A percentile compares a stretch with the other conserved stretches of the same genome.
phyloP scores from a whole-genome alignment of 495 filamentous ascomycete genomes.

The Entonaema liquescens region DNA sequence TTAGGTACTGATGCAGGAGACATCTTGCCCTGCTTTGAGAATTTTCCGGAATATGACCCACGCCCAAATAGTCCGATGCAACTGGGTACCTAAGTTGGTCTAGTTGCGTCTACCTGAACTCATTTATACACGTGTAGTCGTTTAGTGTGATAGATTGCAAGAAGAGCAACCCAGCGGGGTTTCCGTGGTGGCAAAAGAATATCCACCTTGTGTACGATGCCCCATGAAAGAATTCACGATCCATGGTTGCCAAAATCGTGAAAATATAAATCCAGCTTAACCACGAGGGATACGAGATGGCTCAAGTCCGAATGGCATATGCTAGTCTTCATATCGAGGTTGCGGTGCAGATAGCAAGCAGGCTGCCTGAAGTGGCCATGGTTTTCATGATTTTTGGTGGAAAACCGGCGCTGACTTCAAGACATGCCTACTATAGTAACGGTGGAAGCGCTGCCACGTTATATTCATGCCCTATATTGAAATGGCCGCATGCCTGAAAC shows the following conservation, averaged over 20 bases:
- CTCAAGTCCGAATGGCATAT: slow-evolving; percentile 11
- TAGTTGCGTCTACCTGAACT: slow-evolving; percentile 29
- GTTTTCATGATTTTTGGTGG: slow-evolving; percentile 2
- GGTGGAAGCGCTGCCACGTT: slow-evolving; percentile 32
- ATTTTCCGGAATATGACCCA: slow-evolving; percentile 20
- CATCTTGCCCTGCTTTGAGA: slow-evolving; percentile 18
- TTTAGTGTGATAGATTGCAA: slow-evolving; percentile 33
- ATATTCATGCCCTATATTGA: slow-evolving; percentile 18
- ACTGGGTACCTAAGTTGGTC: slow-evolving; percentile 32
- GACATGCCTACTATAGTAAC: slow-evolving; percentile 1
- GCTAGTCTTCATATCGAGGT: slow-evolving; percentile 2
- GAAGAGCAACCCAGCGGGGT: slow-evolving; percentile 27
- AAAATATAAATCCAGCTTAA: slow-evolving; percentile 11
- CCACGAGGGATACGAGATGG: slow-evolving; percentile 13
- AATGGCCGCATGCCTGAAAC: slow-evolving; percentile 4
- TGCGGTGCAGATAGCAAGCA: slow-evolving; percentile 1
- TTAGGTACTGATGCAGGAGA: slow-evolving; percentile 41
- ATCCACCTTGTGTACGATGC: slow-evolving; percentile 15
- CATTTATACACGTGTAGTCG: slow-evolving; percentile 39
- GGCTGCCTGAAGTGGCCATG: slow-evolving; percentile 4
- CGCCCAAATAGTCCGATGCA: slow-evolving; percentile 17
- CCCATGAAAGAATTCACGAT: slow-evolving; percentile 1
- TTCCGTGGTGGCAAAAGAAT: slow-evolving; percentile 7
- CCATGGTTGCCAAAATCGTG: slow-evolving; percentile 18
- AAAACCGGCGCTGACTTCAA: slow-evolving; percentile 16